Percentiles rank a stretch among this genome's conserved stretches.
These are phyloP conservation scores for Lonicera japonica DNA, from an alignment of 129 eudicot genomes.

Conservation along the genomic window DNA sequence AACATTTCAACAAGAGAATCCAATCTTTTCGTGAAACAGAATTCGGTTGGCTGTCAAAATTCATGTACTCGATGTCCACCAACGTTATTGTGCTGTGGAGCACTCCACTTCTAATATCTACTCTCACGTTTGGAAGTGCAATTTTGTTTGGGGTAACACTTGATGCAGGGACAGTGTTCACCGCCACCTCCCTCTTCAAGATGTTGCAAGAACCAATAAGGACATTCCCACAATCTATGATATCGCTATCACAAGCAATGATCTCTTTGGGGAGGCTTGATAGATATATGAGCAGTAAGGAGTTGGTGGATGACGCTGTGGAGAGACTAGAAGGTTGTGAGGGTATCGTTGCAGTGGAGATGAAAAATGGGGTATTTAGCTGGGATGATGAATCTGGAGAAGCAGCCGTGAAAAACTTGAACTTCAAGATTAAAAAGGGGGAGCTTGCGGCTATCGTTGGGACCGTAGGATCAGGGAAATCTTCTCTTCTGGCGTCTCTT, in stretches of 20 bases:
- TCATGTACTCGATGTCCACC: conserved; percentile 45
- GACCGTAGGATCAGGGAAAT: conserved; percentile 90
- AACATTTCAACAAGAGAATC: conserved; percentile 65
- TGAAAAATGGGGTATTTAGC: conserved; percentile 57
- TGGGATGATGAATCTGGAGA: conserved; percentile 77
- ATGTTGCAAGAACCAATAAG: conserved; percentile 88
- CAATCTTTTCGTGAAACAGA: conserved; percentile 54
- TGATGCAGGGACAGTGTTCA: conserved; percentile 73
- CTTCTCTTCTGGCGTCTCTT: conserved; percentile 57
- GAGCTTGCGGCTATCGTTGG: conserved; percentile 89
- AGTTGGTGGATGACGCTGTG: conserved; percentile 54
- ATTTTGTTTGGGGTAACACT: conserved; percentile 57
- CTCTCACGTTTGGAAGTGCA: conserved; percentile 72
- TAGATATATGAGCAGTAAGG: conserved; percentile 63
- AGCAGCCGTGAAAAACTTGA: conserved; percentile 41
- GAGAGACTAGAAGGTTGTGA: conserved; percentile 61
- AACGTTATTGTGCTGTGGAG: conserved; percentile 74
- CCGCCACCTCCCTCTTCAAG: conserved; percentile 65
- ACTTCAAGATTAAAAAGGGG: conserved; percentile 64
- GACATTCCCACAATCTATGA: conserved; percentile 87
- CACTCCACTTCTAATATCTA: conserved; percentile 52
- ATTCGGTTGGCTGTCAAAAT: conserved; percentile 62
- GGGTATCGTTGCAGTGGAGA: conserved; percentile 46
- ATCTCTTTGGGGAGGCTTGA: conserved; percentile 78
- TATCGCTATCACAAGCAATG: conserved; percentile 79